These are phyloP conservation scores for Perilla frutescens DNA, from an alignment of 257 asterid genomes.

Conservation along the genomic window DNA sequence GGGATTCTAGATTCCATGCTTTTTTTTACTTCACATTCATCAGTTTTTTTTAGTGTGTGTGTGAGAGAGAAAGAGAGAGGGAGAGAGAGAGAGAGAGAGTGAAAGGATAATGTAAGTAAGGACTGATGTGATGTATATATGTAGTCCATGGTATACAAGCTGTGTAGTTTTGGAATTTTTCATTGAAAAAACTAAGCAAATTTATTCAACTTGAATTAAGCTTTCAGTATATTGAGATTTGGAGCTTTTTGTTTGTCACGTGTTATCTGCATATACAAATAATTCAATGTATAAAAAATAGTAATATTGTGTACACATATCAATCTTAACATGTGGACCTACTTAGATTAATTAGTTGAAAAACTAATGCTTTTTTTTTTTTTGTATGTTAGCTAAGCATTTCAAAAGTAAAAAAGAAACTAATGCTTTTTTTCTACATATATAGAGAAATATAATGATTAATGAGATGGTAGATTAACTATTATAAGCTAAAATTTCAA, in stretches of 20 bases:
- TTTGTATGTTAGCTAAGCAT: too few relatives aligned
- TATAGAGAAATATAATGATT: too few relatives aligned
- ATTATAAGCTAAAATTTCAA: too few relatives aligned
- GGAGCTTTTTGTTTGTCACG: background rate
- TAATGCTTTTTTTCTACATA: too few relatives aligned
- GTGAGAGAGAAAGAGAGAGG: slow-evolving; percentile 5
- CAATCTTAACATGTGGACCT: background rate
- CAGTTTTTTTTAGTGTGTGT: slow-evolving; percentile 4
- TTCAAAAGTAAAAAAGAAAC: too few relatives aligned
- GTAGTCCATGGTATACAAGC: slow-evolving; percentile 30
- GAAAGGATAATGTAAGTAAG: slow-evolving; percentile 13
- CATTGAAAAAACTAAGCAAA: background rate
- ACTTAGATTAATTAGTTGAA: too few relatives aligned
- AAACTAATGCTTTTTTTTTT: too few relatives aligned
- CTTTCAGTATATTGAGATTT: background rate
- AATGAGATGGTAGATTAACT: too few relatives aligned
- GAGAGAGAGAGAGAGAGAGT: slow-evolving; percentile 18
- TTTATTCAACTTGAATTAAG: too few relatives aligned
- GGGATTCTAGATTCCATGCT: slow-evolving; percentile 41
- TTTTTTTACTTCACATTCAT: slow-evolving; percentile 34
- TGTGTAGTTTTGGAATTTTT: slow-evolving; percentile 28
- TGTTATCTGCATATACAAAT: background rate
- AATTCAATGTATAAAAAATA: background rate
- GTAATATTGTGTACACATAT: background rate
- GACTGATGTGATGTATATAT: slow-evolving; percentile 22